Percentiles rank a stretch among this genome's conserved stretches.
phyloP scores from a whole-genome alignment of 1,284 basidiomycete genomes.

The Ustilago hordei region DNA sequence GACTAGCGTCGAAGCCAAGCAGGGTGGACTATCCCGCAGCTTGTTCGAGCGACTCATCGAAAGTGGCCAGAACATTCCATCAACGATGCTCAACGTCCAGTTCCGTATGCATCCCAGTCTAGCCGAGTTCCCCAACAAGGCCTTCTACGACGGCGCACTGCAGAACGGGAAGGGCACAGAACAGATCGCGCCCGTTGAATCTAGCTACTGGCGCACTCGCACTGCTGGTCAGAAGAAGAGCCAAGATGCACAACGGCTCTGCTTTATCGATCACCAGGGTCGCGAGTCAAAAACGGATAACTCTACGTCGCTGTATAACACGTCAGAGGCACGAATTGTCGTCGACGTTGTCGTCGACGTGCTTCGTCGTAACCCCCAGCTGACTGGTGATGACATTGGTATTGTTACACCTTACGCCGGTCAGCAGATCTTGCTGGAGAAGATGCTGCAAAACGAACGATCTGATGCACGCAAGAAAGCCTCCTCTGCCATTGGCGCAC shows the following conservation, averaged over 20 bases:
- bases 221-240: not conserved
- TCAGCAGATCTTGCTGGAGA: conserved; percentile 58
- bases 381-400: conserved; percentile 62
- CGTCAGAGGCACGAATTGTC: conserved; percentile 54
- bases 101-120: conserved; percentile 95
- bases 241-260: conserved; percentile 23
- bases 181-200: conserved; percentile 45
- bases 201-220: conserved; percentile 39
- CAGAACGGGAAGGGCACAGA: conserved; percentile 75
- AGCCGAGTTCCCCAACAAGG: conserved; percentile 82
- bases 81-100: conserved; percentile 84
- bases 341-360: conserved; percentile 68
- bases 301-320: conserved; percentile 57
- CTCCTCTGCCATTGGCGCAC: conserved; percentile 11
- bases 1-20: conserved; percentile 72
- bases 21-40: conserved; percentile 80
- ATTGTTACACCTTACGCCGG: conserved; percentile 66
- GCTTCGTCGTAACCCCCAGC: conserved; percentile 50
- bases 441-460: conserved; percentile 52
- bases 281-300: conserved; percentile 53
- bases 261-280: conserved; percentile 55
- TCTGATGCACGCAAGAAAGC: conserved; percentile 33
- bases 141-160: conserved; percentile 82
- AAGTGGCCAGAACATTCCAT: conserved; percentile 29
- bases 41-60: conserved; percentile 87